phyloP scores from a whole-genome alignment of 192 early-diverging fungal genomes.

The Dissophora globulifera region DNA sequence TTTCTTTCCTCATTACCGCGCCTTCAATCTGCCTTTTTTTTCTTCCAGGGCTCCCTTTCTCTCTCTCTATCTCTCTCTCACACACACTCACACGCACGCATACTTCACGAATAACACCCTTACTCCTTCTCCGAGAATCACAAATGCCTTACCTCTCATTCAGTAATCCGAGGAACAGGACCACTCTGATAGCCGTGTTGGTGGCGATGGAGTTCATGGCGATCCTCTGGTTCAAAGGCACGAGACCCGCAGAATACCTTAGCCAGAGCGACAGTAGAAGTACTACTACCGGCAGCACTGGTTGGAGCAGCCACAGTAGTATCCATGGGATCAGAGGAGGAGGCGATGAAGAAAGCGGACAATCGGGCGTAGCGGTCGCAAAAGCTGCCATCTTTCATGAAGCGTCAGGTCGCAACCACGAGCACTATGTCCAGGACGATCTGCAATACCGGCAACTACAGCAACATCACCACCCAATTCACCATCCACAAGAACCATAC shows the following conservation, averaged over 20 bases:
- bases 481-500: background rate
- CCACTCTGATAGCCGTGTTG: conserved; percentile 10
- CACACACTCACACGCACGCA: too few relatives aligned
- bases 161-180: conserved; percentile 27
- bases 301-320: too few relatives aligned
- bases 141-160: conserved; percentile 36
- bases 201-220: conserved; percentile 30
- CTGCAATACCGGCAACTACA: conserved; percentile 11
- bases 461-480: background rate
- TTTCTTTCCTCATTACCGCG: background rate
- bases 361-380: too few relatives aligned
- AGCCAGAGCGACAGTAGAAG: too few relatives aligned
- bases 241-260: too few relatives aligned
- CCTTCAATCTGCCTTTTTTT: background rate
- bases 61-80: background rate
- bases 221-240: conserved; percentile 27
- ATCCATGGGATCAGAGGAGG: too few relatives aligned
- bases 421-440: background rate
- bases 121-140: background rate
- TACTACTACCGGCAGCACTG: too few relatives aligned
- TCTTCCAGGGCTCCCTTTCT: background rate
- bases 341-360: too few relatives aligned
- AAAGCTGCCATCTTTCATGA: background rate
- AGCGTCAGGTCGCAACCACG: conserved; percentile 14
- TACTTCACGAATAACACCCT: too few relatives aligned